Base-by-base conservation (phyloP, 176 grass and related monocot genomes). In the Hyparrhenia diplandra region DNA sequence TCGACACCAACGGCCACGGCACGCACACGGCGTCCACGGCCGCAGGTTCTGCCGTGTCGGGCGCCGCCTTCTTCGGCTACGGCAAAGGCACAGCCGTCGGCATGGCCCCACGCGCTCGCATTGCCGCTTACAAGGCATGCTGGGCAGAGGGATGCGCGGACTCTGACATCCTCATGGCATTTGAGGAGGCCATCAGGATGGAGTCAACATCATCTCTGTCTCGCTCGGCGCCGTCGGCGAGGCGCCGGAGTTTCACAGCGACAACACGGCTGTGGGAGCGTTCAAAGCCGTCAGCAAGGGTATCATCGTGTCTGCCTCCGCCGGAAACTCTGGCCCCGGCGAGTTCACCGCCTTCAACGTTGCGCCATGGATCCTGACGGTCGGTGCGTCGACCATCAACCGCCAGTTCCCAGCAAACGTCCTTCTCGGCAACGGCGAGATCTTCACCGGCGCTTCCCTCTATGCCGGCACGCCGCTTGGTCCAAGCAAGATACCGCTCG, bases 321-420 rank as follows among this genome's bases (percentile, higher is more conserved):
- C 85, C 1, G 79, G 86, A 10, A 85, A 89, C 17, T 28, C 17
- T 1, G 92, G 92, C 7, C 86, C 92, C 2, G 16, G 8, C 1
- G 52, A 24, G 43, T 72, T 25, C 5, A 85, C 89, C 11, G 59
- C 64, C 13, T 27, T 5, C 39, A 94, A 94, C 74, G 7, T 54
- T 2, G 92, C 92, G 3, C 92, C 92, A 5, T 94, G 89, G 92
- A 21, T 89, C 61, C 16, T 84, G 52, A 94, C 92, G 9, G 89
- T 94, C 8, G 92, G 83, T 3, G 92, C 92, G 11, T 81, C 82
- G 6, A 78, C 70, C 27, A 47, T 94, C 18, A 85, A 91, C 81
- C 83, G 89, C 27, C 43, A 10, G 16, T 90, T 94, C 65, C 88
- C 69, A 0, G 82, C 80, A 0, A 67, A 74, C 29, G 75, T 91